Conservation (phyloP, 164 flowering plant genomes). For the Nymphaea colorata region DNA sequence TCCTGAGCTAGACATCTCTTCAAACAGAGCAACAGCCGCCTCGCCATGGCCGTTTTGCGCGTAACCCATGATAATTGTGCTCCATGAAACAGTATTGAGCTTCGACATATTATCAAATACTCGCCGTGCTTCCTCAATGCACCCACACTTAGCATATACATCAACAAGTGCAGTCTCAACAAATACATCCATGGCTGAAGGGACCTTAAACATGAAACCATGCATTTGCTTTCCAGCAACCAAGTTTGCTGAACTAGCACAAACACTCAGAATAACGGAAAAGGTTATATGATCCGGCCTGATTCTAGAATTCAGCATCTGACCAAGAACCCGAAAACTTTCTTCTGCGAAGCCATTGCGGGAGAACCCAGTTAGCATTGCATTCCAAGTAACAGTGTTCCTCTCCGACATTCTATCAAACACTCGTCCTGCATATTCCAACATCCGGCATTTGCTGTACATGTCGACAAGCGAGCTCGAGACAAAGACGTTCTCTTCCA, state of each 20-base stretch:
- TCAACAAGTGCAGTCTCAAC: slow-evolving; percentile 8
- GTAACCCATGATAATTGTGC: slow-evolving; percentile 8
- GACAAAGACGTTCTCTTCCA: slow-evolving; percentile 6
- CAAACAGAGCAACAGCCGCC: slow-evolving; percentile 6
- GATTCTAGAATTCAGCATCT: slow-evolving; percentile 3
- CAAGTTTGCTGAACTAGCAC: slow-evolving; percentile 5
- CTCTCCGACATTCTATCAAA: slow-evolving; percentile 7
- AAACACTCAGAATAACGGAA: slow-evolving; percentile 8
- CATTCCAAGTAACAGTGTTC: slow-evolving; percentile 8
- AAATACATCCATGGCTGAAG: slow-evolving; percentile 4
- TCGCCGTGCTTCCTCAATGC: slow-evolving; percentile 5
- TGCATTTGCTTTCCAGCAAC: slow-evolving; percentile 6
- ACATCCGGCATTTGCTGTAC: slow-evolving; percentile 8
- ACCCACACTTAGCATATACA: slow-evolving; percentile 7
- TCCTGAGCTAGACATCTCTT: slow-evolving; percentile 4
- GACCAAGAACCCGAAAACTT: slow-evolving; percentile 3
- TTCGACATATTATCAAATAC: slow-evolving; percentile 5
- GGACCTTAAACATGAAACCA: slow-evolving; percentile 7
- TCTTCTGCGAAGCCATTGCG: slow-evolving; percentile 5
- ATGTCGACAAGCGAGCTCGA: slow-evolving; percentile 9
- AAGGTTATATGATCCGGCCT: slow-evolving; percentile 9
- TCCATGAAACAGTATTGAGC: slow-evolving; percentile 7
- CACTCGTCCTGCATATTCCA: slow-evolving; percentile 1
- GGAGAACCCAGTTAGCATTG: slow-evolving; percentile 7
- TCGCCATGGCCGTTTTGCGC: slow-evolving; percentile 10